Percentiles rank a stretch among this genome's conserved stretches.
These are phyloP conservation scores for Umbelopsis vinacea DNA, from an alignment of 192 early-diverging fungal species.

Conservation along the genomic window DNA sequence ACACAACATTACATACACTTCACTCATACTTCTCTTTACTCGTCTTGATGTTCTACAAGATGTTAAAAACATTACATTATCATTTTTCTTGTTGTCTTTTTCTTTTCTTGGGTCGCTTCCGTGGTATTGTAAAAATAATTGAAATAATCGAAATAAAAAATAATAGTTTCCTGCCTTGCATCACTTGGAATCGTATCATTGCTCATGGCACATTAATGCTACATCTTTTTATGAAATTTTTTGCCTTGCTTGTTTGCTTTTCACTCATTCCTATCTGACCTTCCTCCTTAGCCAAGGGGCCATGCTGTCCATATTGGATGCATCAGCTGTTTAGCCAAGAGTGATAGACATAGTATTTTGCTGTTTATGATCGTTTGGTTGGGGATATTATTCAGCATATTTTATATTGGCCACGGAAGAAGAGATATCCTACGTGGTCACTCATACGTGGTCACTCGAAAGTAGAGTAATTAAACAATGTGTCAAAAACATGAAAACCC, in stretches of 20 bases:
- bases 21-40: conserved; percentile 2
- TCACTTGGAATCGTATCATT: background rate
- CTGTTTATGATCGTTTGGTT: background rate
- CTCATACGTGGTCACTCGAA: too few relatives aligned
- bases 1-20: background rate
- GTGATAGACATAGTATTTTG: conserved; percentile 7
- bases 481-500: too few relatives aligned
- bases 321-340: background rate
- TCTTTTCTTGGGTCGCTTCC: background rate
- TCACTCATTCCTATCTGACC: background rate
- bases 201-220: too few relatives aligned
- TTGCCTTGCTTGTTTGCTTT: too few relatives aligned
- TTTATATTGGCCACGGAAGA: background rate
- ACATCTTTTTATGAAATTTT: too few relatives aligned
- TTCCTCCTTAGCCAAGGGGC: background rate
- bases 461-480: too few relatives aligned
- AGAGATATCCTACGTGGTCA: too few relatives aligned
- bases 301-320: too few relatives aligned
- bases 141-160: background rate
- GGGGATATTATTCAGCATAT: background rate
- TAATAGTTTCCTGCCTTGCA: background rate
- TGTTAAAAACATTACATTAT: too few relatives aligned
- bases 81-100: background rate
- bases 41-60: background rate
- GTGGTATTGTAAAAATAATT: conserved; percentile 1